These are phyloP conservation scores for Pelargonium nanum DNA, from an alignment of 345 rosid species.

Conservation along the genomic window DNA sequence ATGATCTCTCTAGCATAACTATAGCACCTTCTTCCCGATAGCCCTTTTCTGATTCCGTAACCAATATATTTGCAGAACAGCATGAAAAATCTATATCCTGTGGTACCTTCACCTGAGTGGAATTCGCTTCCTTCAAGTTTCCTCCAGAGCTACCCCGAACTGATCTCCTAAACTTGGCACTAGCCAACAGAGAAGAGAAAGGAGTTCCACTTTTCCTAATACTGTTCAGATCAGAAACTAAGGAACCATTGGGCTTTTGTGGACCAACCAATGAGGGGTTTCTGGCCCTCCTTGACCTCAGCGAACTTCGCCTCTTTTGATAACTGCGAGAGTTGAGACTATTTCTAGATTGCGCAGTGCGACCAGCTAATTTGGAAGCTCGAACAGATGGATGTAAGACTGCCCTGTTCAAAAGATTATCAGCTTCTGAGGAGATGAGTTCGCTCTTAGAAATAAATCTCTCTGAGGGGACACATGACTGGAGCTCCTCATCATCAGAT, in stretches of 20 bases:
- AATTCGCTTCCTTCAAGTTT: slow-evolving; percentile 22
- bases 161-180: slow-evolving; percentile 45
- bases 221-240: slow-evolving; percentile 46
- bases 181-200: slow-evolving; percentile 34
- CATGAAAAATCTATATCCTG: slow-evolving; percentile 26
- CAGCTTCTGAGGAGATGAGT: slow-evolving; percentile 11
- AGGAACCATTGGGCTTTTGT: slow-evolving; percentile 44
- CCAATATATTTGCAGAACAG: slow-evolving; percentile 60
- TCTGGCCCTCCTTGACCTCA: slow-evolving; percentile 55
- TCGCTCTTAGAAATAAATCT: slow-evolving; percentile 8
- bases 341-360: slow-evolving; percentile 36
- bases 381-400: slow-evolving; percentile 27
- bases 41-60: slow-evolving; percentile 53
- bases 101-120: slow-evolving; percentile 16
- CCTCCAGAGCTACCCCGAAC: slow-evolving; percentile 19
- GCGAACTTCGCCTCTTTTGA: slow-evolving; percentile 66
- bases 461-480: not conserved
- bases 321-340: slow-evolving; percentile 45
- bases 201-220: slow-evolving; percentile 47
- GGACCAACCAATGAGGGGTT: slow-evolving; percentile 28
- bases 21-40: slow-evolving; percentile 58
- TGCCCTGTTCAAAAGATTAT: slow-evolving; percentile 18
- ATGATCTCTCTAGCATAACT: slow-evolving; percentile 41
- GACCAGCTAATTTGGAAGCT: slow-evolving; percentile 37
- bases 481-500: slow-evolving; percentile 13